A percentile compares a stretch with the other conserved stretches of the same genome.
phyloP scores from a whole-genome alignment of 345 rosid species.

The Brassica napus region Da-Ae NC_063445.1:873501-874000 shows the following conservation, averaged over 20 bases:
- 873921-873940: neutral
- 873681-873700: no score
- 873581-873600: neutral
- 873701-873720: constrained; percentile 21
- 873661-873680: neutral
- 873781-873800: neutral
- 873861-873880: constrained; percentile 21
- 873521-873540: neutral
- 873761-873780: constrained; percentile 4
- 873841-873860: constrained; percentile 24
- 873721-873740: neutral
- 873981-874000: neutral
- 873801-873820: constrained; percentile 13
- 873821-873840: constrained; percentile 33
- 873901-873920: constrained; percentile 26
- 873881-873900: constrained; percentile 6
- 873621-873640: constrained; percentile 23
- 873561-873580: neutral
- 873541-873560: constrained; percentile 5
- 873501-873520: neutral
- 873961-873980: neutral
- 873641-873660: constrained; percentile 20
- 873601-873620: neutral
- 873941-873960: neutral
- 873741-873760: constrained; percentile 25